These are phyloP conservation scores for Fusarium staphyleae DNA, from an alignment of 2,329 filamentous ascomycete species.

Conservation along the genomic window DNA sequence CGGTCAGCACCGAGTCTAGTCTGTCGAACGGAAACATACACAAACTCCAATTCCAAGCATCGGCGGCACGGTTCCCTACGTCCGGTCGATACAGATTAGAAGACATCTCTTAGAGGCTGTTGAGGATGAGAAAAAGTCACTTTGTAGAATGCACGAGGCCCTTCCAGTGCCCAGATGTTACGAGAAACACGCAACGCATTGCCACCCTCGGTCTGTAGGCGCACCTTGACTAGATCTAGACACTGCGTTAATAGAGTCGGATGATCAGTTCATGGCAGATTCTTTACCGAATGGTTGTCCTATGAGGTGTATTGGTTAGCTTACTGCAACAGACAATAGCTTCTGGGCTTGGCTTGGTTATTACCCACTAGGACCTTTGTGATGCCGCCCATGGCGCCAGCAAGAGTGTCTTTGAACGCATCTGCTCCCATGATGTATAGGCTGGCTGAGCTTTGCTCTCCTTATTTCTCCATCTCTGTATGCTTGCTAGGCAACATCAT, in stretches of 20 bases:
- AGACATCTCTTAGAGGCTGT: neutral
- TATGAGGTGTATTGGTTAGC: no score
- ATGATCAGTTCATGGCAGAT: neutral
- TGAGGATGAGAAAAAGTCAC: neutral
- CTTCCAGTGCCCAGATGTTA: slow-evolving; percentile 8
- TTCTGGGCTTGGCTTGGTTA: neutral
- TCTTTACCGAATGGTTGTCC: slow-evolving; percentile 4
- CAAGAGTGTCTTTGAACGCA: neutral
- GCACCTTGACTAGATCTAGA: slow-evolving; percentile 14
- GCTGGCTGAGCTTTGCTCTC: no score
- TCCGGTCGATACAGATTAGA: neutral
- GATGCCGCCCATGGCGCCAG: neutral
- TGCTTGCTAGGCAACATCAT: no score
- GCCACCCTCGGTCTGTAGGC: slow-evolving; percentile 7
- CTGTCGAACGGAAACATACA: neutral
- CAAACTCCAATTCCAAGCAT: slow-evolving; percentile 9
- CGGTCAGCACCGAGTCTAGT: neutral
- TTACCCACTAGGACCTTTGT: neutral
- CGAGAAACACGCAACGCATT: neutral
- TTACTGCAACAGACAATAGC: no score
- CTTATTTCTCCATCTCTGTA: no score
- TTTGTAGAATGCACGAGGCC: slow-evolving; percentile 5
- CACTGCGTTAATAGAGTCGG: no score
- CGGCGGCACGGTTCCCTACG: slow-evolving; percentile 6
- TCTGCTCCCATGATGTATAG: neutral